These are phyloP conservation scores for Rubia peregrina DNA, from an alignment of 305 asterid species.

Conservation along the genomic window DNA sequence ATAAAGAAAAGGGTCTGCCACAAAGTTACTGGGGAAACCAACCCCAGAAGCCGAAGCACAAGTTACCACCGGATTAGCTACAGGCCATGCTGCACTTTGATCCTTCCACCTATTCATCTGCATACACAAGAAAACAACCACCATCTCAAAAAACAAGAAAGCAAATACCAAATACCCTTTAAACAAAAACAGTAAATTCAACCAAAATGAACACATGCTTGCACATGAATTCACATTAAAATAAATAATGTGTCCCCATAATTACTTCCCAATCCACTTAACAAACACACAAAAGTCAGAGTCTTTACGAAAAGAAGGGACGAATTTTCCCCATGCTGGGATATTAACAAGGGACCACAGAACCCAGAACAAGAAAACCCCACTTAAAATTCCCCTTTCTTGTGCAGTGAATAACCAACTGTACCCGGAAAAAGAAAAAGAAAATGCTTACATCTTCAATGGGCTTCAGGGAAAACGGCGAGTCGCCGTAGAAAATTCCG, in stretches of 20 bases:
- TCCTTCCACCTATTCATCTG: conserved; percentile 73
- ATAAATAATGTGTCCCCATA: not conserved
- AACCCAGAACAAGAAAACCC: not conserved
- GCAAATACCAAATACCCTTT: not conserved
- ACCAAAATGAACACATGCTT: not conserved
- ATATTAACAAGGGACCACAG: conserved; percentile 4
- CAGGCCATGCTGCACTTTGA: conserved; percentile 87
- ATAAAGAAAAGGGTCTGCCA: conserved; percentile 91
- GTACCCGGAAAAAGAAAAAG: not conserved
- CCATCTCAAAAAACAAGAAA: not conserved
- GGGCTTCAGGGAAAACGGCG: conserved; percentile 85
- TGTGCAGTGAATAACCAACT: not conserved
- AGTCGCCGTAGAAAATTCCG: conserved; percentile 80
- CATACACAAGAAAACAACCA: not conserved
- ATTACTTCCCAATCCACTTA: not conserved
- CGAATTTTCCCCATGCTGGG: not conserved
- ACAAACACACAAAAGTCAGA: not conserved
- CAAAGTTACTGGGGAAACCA: conserved; percentile 85
- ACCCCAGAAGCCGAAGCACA: conserved; percentile 76
- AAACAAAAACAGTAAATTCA: not conserved
- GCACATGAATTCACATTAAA: not conserved
- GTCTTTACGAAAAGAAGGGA: not conserved
- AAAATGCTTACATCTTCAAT: conserved; percentile 56
- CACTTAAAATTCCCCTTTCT: not conserved
- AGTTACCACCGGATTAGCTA: conserved; percentile 84